Base-by-base conservation (phyloP, 2,329 filamentous ascomycete species). In the Paracoccidioides lutzii region DNA sequence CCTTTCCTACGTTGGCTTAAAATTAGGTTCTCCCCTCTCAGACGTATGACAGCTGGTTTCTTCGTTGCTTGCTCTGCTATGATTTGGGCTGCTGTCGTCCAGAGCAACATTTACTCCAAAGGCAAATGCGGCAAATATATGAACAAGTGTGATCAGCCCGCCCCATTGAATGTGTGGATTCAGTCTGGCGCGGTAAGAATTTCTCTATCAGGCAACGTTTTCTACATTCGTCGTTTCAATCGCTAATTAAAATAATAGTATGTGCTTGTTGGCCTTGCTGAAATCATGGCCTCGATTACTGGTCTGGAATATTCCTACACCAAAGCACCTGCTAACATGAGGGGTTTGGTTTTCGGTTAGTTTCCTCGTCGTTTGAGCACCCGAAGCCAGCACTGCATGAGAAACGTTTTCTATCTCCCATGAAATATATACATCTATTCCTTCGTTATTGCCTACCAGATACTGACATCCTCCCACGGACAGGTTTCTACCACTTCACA, bases 241-340 rank as follows among this genome's bases (percentile, higher is more conserved):
- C 22, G 33, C 33, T 49, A 38, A 49, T 38, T 0, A 7, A 53
- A 42, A n/a, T 38, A 14, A 14, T 41, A 50, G 48, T 65, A 64
- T 51, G 58, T 65, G 15, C 59, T 65, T 28, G 61, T 65, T 48
- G 63, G 60, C 40, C 59, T 66, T 52, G 63, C 64, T 45, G 64
- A 66, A 54, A 64, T 65, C 43, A 58, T 66, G 46, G 62, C 61
- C 0, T 74, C 70, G 14, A 75, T 79, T 59, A 78, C 76, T 2
- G 81, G 81, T 1, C 79, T 84, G 61, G 84, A 87, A 66, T 86
- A 85, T 60, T 84, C 84, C 44, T 87, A 81, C 73, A 82, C 81
- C 64, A 86, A 86, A 70, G 83, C 83, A 0, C 85, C 84, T 37
- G 81, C 79, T 64, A 88, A 88, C 74, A 90, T 90, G 86, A 83